Evolutionary conservation across 2,329 filamentous ascomycete species (phyloP).

Genomic region (Trichocomaceae sp.): DNA sequence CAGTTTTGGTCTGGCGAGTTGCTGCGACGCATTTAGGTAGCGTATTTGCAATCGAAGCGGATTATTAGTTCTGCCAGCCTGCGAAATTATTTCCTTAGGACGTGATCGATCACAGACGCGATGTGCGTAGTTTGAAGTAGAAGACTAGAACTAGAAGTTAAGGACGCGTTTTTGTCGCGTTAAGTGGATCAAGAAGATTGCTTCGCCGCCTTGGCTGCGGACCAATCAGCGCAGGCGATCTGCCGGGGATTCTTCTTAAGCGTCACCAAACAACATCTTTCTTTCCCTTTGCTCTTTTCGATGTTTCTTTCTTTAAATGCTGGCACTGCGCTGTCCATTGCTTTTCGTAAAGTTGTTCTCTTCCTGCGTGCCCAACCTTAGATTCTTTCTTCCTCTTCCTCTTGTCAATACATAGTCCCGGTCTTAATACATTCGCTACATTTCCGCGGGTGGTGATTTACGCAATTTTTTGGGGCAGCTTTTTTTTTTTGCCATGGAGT

Average conservation of each 20-base stretch:
- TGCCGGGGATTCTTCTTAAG: background rate
- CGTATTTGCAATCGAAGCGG: background rate
- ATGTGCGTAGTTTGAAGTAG: no score
- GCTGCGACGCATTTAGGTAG: background rate
- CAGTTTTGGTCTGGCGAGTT: background rate
- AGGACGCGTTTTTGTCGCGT: background rate
- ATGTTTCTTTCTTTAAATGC: background rate
- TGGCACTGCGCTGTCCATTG: background rate
- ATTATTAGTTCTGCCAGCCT: background rate
- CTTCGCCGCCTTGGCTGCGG: background rate
- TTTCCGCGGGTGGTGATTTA: background rate
- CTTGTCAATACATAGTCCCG: background rate
- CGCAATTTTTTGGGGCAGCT: background rate
- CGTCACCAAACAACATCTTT: background rate
- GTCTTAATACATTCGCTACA: background rate
- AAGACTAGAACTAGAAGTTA: background rate
- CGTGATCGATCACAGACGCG: no score
- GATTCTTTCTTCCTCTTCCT: background rate
- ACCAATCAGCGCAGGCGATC: background rate
- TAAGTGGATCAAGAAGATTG: background rate
- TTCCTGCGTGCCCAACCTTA: background rate
- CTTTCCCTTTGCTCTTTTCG: background rate
- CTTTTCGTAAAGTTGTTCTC: background rate
- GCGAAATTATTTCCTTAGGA: background rate
- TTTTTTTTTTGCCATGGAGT: background rate